These are phyloP conservation scores for Ceratocystis smalleyi DNA, from an alignment of 2,329 filamentous ascomycete genomes.

Conservation along the genomic window DNA sequence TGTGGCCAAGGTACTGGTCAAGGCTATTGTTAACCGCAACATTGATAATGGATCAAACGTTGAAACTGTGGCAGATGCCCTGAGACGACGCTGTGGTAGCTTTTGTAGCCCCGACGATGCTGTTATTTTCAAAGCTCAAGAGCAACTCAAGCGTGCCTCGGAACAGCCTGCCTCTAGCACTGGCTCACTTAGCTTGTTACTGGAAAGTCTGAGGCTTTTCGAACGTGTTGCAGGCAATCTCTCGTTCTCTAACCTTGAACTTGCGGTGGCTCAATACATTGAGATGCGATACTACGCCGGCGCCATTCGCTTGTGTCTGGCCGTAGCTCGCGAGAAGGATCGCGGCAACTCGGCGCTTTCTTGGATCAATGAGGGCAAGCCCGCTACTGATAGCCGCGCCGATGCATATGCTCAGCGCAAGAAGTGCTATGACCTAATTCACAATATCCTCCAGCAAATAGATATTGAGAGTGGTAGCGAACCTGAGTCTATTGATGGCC, in stretches of 20 bases:
- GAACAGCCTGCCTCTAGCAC: slow-evolving; percentile 65
- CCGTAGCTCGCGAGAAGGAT: slow-evolving; percentile 71
- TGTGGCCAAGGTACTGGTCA: slow-evolving; percentile 84
- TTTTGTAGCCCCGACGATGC: slow-evolving; percentile 98
- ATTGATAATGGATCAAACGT: slow-evolving; percentile 95
- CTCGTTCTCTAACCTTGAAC: slow-evolving; percentile 62
- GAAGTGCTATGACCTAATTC: slow-evolving; percentile 74
- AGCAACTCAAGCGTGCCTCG: slow-evolving; percentile 75
- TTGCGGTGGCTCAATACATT: slow-evolving; percentile 65
- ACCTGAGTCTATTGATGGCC: slow-evolving; percentile 62
- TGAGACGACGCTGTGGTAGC: slow-evolving; percentile 80
- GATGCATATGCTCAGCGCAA: slow-evolving; percentile 55
- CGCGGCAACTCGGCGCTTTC: slow-evolving; percentile 69
- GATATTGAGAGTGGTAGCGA: slow-evolving; percentile 55
- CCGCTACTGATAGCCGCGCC: slow-evolving; percentile 52
- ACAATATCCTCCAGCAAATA: slow-evolving; percentile 61
- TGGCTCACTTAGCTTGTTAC: slow-evolving; percentile 60
- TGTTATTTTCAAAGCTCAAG: slow-evolving; percentile 94
- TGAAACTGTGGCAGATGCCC: slow-evolving; percentile 89
- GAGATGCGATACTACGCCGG: slow-evolving; percentile 80
- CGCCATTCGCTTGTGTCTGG: slow-evolving; percentile 73
- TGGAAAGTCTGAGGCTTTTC: slow-evolving; percentile 79
- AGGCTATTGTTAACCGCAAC: slow-evolving; percentile 94
- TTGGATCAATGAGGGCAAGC: slow-evolving; percentile 76
- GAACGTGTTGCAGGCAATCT: slow-evolving; percentile 74